Conservation (phyloP, 78 protist species). For the Guillardia theta region DNA sequence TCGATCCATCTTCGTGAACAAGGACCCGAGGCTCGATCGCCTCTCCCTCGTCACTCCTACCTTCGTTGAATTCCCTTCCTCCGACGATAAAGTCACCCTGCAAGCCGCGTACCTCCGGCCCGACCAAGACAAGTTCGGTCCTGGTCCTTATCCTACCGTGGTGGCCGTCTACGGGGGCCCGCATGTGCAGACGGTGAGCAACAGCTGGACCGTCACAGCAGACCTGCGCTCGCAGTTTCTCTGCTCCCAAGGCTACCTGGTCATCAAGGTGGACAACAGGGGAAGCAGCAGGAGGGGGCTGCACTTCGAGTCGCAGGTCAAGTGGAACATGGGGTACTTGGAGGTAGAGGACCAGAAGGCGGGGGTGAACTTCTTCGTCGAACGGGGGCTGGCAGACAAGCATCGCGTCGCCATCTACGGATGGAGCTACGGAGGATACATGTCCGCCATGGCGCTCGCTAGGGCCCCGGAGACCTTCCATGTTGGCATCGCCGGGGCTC, state of each 20-base stretch:
- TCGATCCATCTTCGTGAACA: not conserved
- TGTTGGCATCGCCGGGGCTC: conserved; percentile 86
- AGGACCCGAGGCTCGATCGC: not conserved
- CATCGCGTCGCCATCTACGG: conserved; percentile 77
- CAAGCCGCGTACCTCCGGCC: conserved; percentile 11
- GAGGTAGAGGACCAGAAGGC: conserved; percentile 77
- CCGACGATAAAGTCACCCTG: not conserved
- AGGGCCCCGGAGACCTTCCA: conserved; percentile 79
- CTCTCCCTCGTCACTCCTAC: not conserved
- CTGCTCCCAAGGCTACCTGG: conserved; percentile 60
- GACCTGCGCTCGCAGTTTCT: conserved; percentile 38
- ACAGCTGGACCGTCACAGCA: conserved; percentile 27
- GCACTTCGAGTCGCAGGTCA: not conserved
- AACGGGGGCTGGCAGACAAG: conserved; percentile 49
- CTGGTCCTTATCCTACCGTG: conserved; percentile 13
- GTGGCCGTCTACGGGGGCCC: conserved; percentile 40
- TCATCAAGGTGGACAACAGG: conserved; percentile 65
- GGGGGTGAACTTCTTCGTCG: conserved; percentile 29
- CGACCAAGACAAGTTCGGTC: not conserved
- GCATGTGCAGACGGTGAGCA: conserved; percentile 29
- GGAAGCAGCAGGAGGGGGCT: conserved; percentile 56
- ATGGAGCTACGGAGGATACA: conserved; percentile 91
- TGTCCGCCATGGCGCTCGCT: conserved; percentile 71
- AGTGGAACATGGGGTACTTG: conserved; percentile 68
- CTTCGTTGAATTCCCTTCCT: not conserved